Evolutionary conservation across 2,329 filamentous ascomycete genomes (phyloP).

Genomic region (Hypoxylon sp.): DNA sequence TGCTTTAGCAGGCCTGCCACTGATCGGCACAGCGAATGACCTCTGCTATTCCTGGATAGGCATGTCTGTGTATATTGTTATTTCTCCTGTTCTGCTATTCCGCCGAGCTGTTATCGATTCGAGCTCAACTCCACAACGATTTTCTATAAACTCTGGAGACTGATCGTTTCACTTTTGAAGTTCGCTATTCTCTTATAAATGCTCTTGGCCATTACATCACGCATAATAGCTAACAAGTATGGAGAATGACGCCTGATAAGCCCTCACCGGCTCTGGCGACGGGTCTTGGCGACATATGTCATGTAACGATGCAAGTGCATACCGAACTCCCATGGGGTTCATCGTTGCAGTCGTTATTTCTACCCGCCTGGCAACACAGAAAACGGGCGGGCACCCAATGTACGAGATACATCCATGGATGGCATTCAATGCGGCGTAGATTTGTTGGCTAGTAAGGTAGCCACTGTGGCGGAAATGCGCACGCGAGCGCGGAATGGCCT

Average conservation of each 20-base stretch:
- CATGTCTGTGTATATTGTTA: conserved; percentile 25
- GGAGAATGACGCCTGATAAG: conserved; percentile 10
- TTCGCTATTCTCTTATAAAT: neutral
- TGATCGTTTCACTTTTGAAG: conserved; percentile 23
- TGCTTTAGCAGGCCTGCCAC: conserved; percentile 17
- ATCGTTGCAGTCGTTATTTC: conserved; percentile 5
- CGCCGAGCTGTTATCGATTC: conserved; percentile 22
- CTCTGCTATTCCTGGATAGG: conserved; percentile 29
- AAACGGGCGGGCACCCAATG: neutral
- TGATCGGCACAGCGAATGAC: conserved; percentile 31
- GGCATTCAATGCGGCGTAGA: neutral
- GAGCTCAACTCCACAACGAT: conserved; percentile 17
- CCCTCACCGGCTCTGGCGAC: conserved; percentile 20
- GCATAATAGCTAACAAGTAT: neutral
- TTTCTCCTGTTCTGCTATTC: conserved; percentile 15
- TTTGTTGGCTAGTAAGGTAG: neutral
- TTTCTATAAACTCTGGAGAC: conserved; percentile 25
- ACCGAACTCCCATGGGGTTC: conserved; percentile 19
- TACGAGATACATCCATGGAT: neutral
- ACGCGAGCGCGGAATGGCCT: conserved; percentile 17
- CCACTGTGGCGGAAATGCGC: conserved; percentile 5
- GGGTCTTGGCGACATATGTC: conserved; percentile 27
- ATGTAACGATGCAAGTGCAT: conserved; percentile 28
- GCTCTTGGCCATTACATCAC: conserved; percentile 2
- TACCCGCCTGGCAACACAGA: neutral